Evolutionary conservation across 2,329 filamentous ascomycete species (phyloP).

Genomic region (Torrubiella hemipterigena): DNA sequence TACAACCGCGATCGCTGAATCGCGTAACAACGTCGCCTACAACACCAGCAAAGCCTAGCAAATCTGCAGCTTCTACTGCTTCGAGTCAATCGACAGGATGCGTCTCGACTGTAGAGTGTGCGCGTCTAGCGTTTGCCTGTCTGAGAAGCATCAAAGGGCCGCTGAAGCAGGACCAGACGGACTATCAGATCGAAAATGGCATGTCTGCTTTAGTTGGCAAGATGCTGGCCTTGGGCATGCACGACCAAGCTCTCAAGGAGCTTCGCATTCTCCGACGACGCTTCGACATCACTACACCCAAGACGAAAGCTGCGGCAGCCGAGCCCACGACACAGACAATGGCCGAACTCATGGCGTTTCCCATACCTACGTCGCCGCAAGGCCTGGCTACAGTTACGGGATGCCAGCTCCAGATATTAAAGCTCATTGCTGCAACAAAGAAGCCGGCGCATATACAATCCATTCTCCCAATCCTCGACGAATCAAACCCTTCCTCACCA

Average conservation of each 20-base stretch:
- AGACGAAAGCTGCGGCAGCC: conserved; percentile 17
- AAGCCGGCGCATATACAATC: conserved; percentile 49
- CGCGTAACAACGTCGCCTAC: conserved; percentile 42
- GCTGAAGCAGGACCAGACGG: conserved; percentile 40
- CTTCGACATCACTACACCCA: conserved; percentile 31
- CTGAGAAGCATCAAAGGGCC: conserved; percentile 46
- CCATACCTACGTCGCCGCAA: conserved; percentile 26
- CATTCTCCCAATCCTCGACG: conserved; percentile 40
- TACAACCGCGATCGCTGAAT: conserved; percentile 50
- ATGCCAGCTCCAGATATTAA: conserved; percentile 53
- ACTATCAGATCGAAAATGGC: conserved; percentile 60
- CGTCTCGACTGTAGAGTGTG: conserved; percentile 54
- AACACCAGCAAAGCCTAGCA: conserved; percentile 18
- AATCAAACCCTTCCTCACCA: conserved; percentile 42
- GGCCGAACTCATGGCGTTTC: conserved; percentile 51
- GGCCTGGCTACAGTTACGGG: conserved; percentile 45
- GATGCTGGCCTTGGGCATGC: conserved; percentile 50
- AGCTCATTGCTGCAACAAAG: conserved; percentile 47
- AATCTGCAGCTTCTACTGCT: conserved; percentile 12
- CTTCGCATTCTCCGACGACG: conserved; percentile 52
- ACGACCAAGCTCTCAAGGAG: conserved; percentile 59
- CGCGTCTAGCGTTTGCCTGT: conserved; percentile 53
- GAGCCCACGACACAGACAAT: conserved; percentile 24
- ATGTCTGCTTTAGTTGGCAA: conserved; percentile 59
- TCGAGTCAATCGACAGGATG: conserved; percentile 27